A percentile compares a stretch with the other conserved stretches of the same genome.
Evolutionary conservation across 495 filamentous ascomycete genomes (phyloP).

Genomic region (Jackrogersella minutella): DNA sequence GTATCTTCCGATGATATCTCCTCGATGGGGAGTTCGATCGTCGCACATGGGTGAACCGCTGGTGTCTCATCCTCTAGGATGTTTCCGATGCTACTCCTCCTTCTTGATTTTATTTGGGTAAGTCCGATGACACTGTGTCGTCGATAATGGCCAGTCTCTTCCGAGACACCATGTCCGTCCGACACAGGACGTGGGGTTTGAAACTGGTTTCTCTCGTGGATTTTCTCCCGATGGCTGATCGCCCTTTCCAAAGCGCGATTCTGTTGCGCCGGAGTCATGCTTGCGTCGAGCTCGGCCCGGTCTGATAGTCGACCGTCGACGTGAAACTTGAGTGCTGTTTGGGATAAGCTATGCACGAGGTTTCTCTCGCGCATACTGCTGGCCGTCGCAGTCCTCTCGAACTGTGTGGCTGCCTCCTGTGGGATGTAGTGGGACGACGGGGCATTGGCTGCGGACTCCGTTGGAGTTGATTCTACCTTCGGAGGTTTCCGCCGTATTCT

Average conservation of each 20-base stretch:
- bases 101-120: background rate
- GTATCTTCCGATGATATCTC: conserved; percentile 40
- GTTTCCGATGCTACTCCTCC: conserved; percentile 25
- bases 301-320: conserved; percentile 33
- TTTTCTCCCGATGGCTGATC: conserved; percentile 21
- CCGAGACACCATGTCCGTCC: background rate
- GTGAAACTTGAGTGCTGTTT: conserved; percentile 48
- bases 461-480: background rate
- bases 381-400: conserved; percentile 56
- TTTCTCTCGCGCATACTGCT: conserved; percentile 47
- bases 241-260: conserved; percentile 35
- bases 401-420: conserved; percentile 57
- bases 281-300: conserved; percentile 14
- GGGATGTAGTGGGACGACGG: conserved; percentile 49
- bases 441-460: background rate
- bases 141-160: background rate
- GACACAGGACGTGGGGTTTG: conserved; percentile 10
- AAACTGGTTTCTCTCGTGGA: conserved; percentile 36
- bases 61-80: conserved; percentile 22
- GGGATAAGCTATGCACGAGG: conserved; percentile 51
- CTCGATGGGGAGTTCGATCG: conserved; percentile 7
- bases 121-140: conserved; percentile 6
- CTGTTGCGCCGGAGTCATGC: conserved; percentile 27
- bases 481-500: conserved; percentile 29
- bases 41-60: background rate